phyloP scores from a whole-genome alignment of 768 basidiomycete genomes.

The Pilatotrama ljubarskyi region DNA sequence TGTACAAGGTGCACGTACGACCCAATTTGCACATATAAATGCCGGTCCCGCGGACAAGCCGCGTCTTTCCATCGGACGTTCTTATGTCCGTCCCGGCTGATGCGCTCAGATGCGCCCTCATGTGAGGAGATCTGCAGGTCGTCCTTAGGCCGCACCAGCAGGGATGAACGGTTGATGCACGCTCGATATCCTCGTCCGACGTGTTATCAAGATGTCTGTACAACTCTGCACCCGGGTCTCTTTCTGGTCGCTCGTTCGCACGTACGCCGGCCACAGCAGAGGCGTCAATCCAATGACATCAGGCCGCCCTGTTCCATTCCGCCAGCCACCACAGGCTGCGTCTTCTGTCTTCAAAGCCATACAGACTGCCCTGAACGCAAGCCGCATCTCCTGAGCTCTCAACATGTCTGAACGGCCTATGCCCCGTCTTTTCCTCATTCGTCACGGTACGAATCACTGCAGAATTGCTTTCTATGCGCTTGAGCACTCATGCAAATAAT shows the following conservation, averaged over 20 bases:
- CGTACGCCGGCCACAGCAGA: slow-evolving; percentile 13
- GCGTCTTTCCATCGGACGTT: slow-evolving; percentile 10
- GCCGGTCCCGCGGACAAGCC: background rate
- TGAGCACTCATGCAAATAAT: too few relatives aligned
- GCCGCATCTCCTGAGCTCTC: background rate
- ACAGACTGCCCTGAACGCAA: background rate
- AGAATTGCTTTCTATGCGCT: background rate
- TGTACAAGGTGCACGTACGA: background rate
- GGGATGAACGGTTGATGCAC: background rate
- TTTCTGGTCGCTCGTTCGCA: background rate
- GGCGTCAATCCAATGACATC: slow-evolving; percentile 9
- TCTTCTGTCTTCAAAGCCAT: background rate
- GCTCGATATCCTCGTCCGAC: background rate
- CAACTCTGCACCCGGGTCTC: background rate
- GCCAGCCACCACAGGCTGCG: background rate
- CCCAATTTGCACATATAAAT: background rate
- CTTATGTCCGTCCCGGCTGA: background rate
- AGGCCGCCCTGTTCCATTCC: background rate
- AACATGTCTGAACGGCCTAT: slow-evolving; percentile 31
- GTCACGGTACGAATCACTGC: slow-evolving; percentile 45
- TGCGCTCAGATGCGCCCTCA: background rate
- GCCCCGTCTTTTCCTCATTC: slow-evolving; percentile 55
- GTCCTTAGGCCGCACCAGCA: background rate
- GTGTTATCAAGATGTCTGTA: slow-evolving; percentile 3
- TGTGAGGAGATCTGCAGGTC: background rate